phyloP scores from a whole-genome alignment of 257 asterid species.

The Coffea canephora region DNA sequence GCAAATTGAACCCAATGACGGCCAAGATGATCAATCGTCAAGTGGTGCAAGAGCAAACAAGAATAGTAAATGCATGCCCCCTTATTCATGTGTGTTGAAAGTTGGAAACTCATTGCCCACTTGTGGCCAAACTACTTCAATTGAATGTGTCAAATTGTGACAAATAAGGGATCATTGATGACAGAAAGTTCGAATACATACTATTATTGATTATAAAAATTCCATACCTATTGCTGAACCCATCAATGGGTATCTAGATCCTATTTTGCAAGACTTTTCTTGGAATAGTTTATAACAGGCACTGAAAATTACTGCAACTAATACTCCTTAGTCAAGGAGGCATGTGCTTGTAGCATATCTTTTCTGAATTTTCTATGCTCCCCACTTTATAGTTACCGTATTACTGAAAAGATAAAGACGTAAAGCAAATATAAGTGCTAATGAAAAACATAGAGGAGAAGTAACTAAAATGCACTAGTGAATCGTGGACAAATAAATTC shows the following conservation, averaged over 20 bases:
- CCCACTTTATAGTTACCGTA: too few species aligned
- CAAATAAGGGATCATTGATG: neutral
- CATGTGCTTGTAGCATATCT: neutral
- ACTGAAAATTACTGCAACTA: neutral
- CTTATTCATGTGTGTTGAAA: neutral
- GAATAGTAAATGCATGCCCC: neutral
- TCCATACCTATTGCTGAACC: too few species aligned
- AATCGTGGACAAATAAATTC: neutral
- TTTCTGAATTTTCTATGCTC: too few species aligned
- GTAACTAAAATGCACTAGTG: neutral
- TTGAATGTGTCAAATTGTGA: neutral
- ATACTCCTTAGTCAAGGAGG: neutral
- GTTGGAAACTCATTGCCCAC: too few species aligned
- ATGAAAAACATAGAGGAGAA: neutral
- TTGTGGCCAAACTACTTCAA: neutral
- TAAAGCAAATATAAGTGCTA: neutral
- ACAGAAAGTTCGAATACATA: neutral
- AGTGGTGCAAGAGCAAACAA: neutral
- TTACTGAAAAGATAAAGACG: neutral
- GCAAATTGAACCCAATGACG: neutral
- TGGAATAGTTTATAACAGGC: neutral
- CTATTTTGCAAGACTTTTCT: neutral
- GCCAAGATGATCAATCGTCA: neutral
- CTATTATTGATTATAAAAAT: neutral
- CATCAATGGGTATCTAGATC: neutral